These are phyloP conservation scores for Fusarium multiceps DNA, from an alignment of 2,329 filamentous ascomycete species.

Conservation along the genomic window DNA sequence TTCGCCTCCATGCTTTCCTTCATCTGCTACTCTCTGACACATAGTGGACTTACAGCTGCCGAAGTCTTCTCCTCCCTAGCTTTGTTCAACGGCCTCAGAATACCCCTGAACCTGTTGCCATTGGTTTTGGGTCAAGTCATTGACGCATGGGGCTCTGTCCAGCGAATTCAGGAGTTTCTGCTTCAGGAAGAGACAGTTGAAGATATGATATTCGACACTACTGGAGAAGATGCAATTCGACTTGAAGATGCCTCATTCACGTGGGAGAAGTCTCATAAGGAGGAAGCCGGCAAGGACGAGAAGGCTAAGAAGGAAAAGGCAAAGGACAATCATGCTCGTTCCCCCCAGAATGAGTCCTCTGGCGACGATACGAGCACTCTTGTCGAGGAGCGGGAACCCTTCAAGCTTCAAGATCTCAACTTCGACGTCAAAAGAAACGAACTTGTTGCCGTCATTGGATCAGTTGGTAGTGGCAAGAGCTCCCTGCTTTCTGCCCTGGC, in stretches of 20 bases:
- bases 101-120: constrained; percentile 90
- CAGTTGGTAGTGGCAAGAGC: constrained; percentile 90
- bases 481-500: constrained; percentile 89
- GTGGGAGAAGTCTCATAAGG: constrained; percentile 78
- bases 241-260: constrained; percentile 82
- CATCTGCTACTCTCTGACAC: constrained; percentile 78
- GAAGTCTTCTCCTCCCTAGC: constrained; percentile 94
- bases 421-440: constrained; percentile 79
- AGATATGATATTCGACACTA: constrained; percentile 66
- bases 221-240: constrained; percentile 76
- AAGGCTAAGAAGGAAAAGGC: constrained; percentile 60
- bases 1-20: constrained; percentile 97
- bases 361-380: constrained; percentile 65
- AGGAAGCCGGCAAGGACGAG: constrained; percentile 58
- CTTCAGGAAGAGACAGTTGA: constrained; percentile 86
- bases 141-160: constrained; percentile 86
- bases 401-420: constrained; percentile 76
- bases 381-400: constrained; percentile 72
- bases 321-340: constrained; percentile 16
- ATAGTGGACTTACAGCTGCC: constrained; percentile 77
- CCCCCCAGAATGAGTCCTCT: constrained; percentile 50
- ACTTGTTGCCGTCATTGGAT: constrained; percentile 85
- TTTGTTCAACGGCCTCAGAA: constrained; percentile 89
- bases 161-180: constrained; percentile 89
- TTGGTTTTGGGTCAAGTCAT: constrained; percentile 89